These are phyloP conservation scores for Malus fusca DNA, from an alignment of 306 rosid species.

Conservation along the genomic window DNA sequence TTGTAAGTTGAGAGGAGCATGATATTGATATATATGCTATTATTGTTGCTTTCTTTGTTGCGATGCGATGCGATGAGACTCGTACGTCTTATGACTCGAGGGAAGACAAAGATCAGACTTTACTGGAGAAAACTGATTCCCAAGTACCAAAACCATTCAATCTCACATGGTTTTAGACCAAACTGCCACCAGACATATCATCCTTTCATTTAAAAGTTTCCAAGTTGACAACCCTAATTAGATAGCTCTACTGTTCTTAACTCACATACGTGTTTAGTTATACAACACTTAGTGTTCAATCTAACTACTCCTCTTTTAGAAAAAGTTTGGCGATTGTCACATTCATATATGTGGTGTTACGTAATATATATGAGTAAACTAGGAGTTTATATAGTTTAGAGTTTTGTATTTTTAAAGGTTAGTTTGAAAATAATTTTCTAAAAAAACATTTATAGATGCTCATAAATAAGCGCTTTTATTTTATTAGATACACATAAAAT, in stretches of 20 bases:
- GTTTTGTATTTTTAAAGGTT: neutral
- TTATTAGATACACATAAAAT: no score
- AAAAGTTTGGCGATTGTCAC: no score
- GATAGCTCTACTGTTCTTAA: neutral
- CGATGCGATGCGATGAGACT: neutral
- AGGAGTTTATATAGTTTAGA: neutral
- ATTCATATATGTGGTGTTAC: no score
- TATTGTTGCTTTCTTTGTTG: conserved; percentile 1
- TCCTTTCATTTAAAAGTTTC: neutral
- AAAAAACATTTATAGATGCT: no score
- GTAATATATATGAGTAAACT: neutral
- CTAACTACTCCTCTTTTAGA: neutral
- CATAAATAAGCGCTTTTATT: no score
- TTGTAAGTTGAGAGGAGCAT: neutral
- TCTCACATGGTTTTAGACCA: neutral
- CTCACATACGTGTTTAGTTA: neutral
- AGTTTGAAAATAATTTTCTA: neutral
- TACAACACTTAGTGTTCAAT: neutral
- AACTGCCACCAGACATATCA: neutral
- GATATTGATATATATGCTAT: neutral
- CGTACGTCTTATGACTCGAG: neutral
- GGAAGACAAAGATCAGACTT: neutral
- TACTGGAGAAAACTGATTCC: neutral
- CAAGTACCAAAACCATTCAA: neutral
- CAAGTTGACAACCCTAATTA: neutral